Conservation (phyloP, 805 yeast genomes). For the Debaryomyces prosopidis region DNA sequence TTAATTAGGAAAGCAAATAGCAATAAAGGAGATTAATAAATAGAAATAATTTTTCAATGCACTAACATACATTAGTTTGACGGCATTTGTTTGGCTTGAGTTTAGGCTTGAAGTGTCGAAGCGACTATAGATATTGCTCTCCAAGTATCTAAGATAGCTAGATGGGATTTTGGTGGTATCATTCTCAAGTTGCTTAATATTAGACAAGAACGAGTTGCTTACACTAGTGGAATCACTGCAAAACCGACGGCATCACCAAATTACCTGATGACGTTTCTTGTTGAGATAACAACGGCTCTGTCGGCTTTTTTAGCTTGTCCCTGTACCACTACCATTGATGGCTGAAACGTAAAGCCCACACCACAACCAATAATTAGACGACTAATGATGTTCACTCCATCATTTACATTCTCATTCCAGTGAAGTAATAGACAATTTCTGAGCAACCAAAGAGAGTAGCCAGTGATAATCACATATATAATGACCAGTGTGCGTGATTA, state of each 20-base stretch:
- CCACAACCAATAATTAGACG: constrained; percentile 27
- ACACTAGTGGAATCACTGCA: constrained; percentile 45
- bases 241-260: constrained; percentile 37
- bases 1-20: constrained; percentile 31
- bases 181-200: constrained; percentile 5
- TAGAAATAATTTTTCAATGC: constrained; percentile 34
- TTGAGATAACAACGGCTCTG: constrained; percentile 34
- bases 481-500: constrained; percentile 41
- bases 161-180: constrained; percentile 10
- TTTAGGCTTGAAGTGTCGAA: constrained; percentile 3
- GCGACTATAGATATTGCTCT: constrained; percentile 24
- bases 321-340: constrained; percentile 54
- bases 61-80: constrained; percentile 29
- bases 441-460: constrained; percentile 24
- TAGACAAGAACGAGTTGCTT: constrained; percentile 32
- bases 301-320: constrained; percentile 29
- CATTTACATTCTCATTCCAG: constrained; percentile 18
- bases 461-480: constrained; percentile 41
- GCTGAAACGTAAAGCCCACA: neutral
- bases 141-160: constrained; percentile 21
- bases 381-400: constrained; percentile 13
- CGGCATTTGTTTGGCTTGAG: constrained; percentile 17
- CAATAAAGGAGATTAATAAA: constrained; percentile 35
- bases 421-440: constrained; percentile 23
- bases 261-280: constrained; percentile 33